These are phyloP conservation scores for Phylloporus rhodoxanthus DNA, from an alignment of 768 basidiomycete genomes.

Conservation along the genomic window DNA sequence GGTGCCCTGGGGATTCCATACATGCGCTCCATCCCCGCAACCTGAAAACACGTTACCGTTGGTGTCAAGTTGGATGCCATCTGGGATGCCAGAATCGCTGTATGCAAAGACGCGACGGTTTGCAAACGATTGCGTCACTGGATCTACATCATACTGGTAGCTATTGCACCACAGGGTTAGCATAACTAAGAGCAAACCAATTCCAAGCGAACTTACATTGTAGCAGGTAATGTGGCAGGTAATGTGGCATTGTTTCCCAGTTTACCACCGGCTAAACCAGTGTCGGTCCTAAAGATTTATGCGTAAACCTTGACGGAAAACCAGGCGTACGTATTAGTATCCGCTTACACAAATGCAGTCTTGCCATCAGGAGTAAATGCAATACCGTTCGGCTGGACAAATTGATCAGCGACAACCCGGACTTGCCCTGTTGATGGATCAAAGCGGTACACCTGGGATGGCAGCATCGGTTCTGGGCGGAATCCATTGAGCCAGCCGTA, in stretches of 20 bases:
- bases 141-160: conserved; percentile 65
- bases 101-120: conserved; percentile 68
- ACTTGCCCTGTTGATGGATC: conserved; percentile 47
- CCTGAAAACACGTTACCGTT: conserved; percentile 63
- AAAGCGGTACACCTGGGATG: conserved; percentile 46
- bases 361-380: conserved; percentile 63
- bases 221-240: conserved; percentile 61
- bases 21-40: conserved; percentile 65
- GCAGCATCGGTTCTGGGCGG: conserved; percentile 54
- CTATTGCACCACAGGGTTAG: conserved; percentile 29
- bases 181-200: background rate
- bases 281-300: conserved; percentile 29
- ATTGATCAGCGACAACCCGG: conserved; percentile 71
- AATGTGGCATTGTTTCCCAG: conserved; percentile 48
- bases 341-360: conserved; percentile 54
- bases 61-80: conserved; percentile 61
- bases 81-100: conserved; percentile 57
- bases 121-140: conserved; percentile 43
- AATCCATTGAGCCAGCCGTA: conserved; percentile 64
- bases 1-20: conserved; percentile 49
- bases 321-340: background rate
- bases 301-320: conserved; percentile 5
- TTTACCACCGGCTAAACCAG: conserved; percentile 34
- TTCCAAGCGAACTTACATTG: conserved; percentile 45
- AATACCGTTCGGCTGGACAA: conserved; percentile 68